Conservation (phyloP, 148 eudicot genomes). For the Rhododendron vialii region DNA sequence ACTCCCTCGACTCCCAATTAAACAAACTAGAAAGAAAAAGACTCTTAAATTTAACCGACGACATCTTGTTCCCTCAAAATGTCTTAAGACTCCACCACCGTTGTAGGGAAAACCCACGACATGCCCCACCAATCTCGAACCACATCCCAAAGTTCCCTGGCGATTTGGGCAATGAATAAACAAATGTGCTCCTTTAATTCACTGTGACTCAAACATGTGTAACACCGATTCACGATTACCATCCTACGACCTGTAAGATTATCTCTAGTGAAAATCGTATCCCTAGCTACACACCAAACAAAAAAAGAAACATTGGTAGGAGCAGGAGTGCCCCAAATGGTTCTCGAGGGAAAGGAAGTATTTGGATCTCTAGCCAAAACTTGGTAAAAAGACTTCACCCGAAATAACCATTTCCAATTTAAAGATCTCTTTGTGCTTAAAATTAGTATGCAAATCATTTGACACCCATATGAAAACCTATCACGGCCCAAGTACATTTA, state of each 20-base stretch:
- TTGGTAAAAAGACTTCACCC: neutral
- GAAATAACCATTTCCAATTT: neutral
- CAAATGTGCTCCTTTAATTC: neutral
- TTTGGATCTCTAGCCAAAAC: no score
- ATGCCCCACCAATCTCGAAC: neutral
- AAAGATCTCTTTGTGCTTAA: neutral
- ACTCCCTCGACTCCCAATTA: neutral
- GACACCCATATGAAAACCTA: neutral
- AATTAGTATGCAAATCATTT: neutral
- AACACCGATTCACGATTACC: neutral
- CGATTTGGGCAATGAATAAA: neutral
- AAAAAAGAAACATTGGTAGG: no score
- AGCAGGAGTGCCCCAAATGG: neutral
- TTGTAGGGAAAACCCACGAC: neutral
- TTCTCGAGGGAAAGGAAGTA: neutral
- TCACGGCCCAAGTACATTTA: neutral
- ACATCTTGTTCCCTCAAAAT: neutral
- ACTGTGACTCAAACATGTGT: neutral
- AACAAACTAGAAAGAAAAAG: neutral
- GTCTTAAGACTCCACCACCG: neutral
- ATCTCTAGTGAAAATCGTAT: neutral
- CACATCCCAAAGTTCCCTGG: neutral
- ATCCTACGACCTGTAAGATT: neutral
- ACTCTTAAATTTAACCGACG: neutral
- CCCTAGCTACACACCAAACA: neutral